Evolutionary conservation across 148 eudicot genomes (phyloP).

Genomic region (Rhododendron ferrugineum): DNA sequence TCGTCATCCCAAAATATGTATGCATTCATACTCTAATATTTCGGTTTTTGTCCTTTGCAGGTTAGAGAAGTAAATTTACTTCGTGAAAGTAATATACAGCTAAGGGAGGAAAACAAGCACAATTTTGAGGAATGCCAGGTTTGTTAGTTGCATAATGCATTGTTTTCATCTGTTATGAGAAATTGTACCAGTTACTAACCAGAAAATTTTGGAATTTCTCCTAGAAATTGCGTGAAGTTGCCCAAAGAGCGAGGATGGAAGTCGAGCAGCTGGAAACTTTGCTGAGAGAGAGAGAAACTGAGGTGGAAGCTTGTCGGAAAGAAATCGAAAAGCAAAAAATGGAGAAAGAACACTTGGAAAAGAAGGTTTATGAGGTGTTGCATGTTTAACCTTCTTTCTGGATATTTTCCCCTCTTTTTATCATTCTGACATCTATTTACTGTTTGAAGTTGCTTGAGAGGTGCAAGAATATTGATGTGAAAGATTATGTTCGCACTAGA

Average conservation of each 20-base stretch:
- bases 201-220: conserved; percentile 4
- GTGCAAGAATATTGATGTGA: conserved; percentile 51
- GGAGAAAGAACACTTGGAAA: conserved; percentile 47
- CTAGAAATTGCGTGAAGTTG: conserved; percentile 62
- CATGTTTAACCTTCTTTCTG: neutral
- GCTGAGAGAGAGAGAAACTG: conserved; percentile 50
- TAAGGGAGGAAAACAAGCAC: conserved; percentile 82
- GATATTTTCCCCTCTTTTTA: neutral
- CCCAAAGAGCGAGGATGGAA: conserved; percentile 45
- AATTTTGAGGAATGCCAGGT: conserved; percentile 94
- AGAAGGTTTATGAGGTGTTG: conserved; percentile 50
- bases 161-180: neutral
- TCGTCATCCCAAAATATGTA: neutral
- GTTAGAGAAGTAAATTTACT: conserved; percentile 79
- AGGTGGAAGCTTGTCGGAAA: conserved; percentile 48
- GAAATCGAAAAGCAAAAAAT: conserved; percentile 45
- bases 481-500: conserved; percentile 61
- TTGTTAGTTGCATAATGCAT: conserved; percentile 6
- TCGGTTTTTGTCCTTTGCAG: conserved; percentile 5
- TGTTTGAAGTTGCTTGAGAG: conserved; percentile 45
- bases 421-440: neutral
- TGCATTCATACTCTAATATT: neutral
- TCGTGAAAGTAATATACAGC: conserved; percentile 88
- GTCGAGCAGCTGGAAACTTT: conserved; percentile 44
- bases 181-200: neutral